These are phyloP conservation scores for Tolypocladium cylindrosporum DNA, from an alignment of 2,329 filamentous ascomycete genomes.

Conservation along the genomic window DNA sequence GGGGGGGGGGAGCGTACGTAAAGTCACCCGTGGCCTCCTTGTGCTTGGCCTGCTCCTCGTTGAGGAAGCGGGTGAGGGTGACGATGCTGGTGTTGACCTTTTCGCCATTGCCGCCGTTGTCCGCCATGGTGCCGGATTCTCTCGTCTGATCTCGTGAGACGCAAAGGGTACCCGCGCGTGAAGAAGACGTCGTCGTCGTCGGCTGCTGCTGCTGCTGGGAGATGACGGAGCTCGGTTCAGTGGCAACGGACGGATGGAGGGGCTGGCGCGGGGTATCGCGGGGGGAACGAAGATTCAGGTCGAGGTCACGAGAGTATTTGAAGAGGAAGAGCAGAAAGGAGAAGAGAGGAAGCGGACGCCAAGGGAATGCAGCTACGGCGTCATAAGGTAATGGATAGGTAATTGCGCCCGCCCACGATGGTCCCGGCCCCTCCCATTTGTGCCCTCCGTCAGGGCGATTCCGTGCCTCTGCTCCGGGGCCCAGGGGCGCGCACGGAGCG, in stretches of 20 bases:
- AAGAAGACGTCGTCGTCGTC: not conserved
- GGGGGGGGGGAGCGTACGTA: slow-evolving; percentile 54
- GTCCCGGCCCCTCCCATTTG: not conserved
- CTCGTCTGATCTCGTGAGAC: not conserved
- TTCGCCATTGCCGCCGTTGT: slow-evolving; percentile 44
- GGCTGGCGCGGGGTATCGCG: not conserved
- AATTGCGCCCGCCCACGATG: not conserved
- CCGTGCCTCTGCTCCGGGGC: not conserved
- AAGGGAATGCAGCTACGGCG: slow-evolving; percentile 5
- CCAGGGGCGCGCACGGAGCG: not conserved
- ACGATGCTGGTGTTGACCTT: slow-evolving; percentile 93
- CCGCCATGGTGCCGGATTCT: slow-evolving; percentile 19
- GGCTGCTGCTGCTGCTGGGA: not conserved
- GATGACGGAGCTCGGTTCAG: not conserved
- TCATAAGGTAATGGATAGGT: slow-evolving; percentile 2
- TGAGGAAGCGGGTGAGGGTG: slow-evolving; percentile 90
- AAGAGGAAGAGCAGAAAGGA: slow-evolving; percentile 1
- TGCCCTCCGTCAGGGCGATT: not conserved
- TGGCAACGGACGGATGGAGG: not conserved
- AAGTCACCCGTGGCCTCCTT: slow-evolving; percentile 96
- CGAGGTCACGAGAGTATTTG: not conserved
- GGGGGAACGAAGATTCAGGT: not conserved
- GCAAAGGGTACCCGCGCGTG: not conserved
- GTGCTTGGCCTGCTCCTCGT: slow-evolving; percentile 89
- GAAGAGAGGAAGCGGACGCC: slow-evolving; percentile 4